Percentiles rank a stretch among this genome's conserved stretches.
phyloP scores from a whole-genome alignment of 2,329 filamentous ascomycete genomes.

The Aspergillus calidoustus region DNA sequence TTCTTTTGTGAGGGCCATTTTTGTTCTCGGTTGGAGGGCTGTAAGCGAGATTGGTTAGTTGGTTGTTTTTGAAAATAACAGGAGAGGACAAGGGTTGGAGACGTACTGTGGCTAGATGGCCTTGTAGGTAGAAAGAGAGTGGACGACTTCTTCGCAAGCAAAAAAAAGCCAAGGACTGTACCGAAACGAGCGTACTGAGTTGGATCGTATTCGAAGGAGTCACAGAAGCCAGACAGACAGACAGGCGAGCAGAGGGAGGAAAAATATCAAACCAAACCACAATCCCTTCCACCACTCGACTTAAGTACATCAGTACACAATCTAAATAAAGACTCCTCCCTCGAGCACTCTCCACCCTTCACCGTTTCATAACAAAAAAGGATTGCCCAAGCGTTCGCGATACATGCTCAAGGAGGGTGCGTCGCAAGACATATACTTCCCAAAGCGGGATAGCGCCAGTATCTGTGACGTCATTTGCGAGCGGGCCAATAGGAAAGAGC shows the following conservation, averaged over 20 bases:
- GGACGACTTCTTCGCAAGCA: background rate
- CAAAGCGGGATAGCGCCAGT: constrained; percentile 4
- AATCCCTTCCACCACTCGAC: background rate
- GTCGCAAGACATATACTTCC: constrained; percentile 2
- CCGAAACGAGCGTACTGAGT: background rate
- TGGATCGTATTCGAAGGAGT: too few relatives aligned
- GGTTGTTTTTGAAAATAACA: too few relatives aligned
- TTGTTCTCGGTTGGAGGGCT: background rate
- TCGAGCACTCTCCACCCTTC: background rate
- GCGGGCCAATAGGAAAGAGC: constrained; percentile 10
- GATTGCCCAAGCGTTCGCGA: background rate
- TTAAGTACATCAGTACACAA: background rate
- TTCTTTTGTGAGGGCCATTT: constrained; percentile 17
- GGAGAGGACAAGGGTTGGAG: background rate
- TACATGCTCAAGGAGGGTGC: background rate
- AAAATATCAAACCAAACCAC: background rate
- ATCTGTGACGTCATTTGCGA: constrained; percentile 14
- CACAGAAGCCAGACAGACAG: background rate
- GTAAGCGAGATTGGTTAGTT: background rate
- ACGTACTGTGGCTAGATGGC: background rate
- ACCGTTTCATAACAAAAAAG: background rate
- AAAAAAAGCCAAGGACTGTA: background rate
- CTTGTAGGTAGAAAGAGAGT: background rate
- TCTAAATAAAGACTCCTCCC: background rate
- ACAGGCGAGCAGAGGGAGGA: background rate